A percentile compares a stretch with the other conserved stretches of the same genome.
Evolutionary conservation across 257 asterid genomes (phyloP).

Genomic region (Ilex aquifolium): DNA sequence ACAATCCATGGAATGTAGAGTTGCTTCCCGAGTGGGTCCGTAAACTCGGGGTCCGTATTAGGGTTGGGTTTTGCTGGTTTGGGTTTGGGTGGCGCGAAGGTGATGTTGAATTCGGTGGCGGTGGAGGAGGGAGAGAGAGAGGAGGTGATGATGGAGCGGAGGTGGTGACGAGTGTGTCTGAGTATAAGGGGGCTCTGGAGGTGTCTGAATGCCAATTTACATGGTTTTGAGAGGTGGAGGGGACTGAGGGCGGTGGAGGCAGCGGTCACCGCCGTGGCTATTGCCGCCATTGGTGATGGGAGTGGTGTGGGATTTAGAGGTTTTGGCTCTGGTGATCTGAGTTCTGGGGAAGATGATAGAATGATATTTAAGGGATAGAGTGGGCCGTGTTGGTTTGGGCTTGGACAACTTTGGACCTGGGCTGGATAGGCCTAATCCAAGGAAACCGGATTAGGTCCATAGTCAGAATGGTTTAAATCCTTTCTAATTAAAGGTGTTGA

Average conservation of each 20-base stretch:
- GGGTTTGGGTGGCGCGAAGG: conserved; percentile 55
- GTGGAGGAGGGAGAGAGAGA: conserved; percentile 32
- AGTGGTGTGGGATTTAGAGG: conserved; percentile 17
- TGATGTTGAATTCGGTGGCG: conserved; percentile 55
- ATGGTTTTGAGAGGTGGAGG: conserved; percentile 35
- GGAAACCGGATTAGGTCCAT: too few species aligned
- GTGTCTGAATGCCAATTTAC: neutral
- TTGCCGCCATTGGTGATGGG: conserved; percentile 47
- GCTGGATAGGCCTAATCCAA: too few species aligned
- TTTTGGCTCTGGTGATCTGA: neutral
- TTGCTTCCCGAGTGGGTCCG: conserved; percentile 34
- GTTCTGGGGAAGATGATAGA: too few species aligned
- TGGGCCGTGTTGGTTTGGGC: neutral
- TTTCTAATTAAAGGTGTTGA: too few species aligned
- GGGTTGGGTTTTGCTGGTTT: conserved; percentile 30
- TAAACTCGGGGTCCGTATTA: conserved; percentile 21
- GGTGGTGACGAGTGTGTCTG: conserved; percentile 30
- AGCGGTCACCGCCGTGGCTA: conserved; percentile 47
- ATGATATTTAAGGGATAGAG: neutral
- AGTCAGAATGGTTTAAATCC: too few species aligned
- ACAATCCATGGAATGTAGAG: conserved; percentile 62
- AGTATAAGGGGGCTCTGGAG: conserved; percentile 15
- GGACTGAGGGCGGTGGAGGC: conserved; percentile 52
- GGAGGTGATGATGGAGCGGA: conserved; percentile 38
- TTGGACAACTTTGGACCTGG: too few species aligned